Conservation (phyloP, 768 basidiomycete genomes). For the Fomitopsis serialis region DNA sequence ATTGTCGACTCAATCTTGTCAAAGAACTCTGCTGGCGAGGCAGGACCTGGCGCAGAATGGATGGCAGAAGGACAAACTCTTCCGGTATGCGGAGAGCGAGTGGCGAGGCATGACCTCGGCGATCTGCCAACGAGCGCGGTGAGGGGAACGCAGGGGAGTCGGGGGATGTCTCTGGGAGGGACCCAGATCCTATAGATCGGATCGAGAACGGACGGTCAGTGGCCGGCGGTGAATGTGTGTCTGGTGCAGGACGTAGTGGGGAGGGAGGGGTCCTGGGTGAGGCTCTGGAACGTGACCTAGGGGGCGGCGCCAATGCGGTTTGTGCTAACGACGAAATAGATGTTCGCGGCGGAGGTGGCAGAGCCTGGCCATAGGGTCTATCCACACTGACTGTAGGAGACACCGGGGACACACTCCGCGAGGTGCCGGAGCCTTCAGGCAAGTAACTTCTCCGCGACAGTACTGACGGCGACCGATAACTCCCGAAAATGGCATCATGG, state of each 20-base stretch:
- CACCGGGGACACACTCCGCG: conserved; percentile 17
- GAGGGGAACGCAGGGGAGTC: neutral
- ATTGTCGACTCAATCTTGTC: conserved; percentile 68
- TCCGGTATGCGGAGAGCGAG: conserved; percentile 36
- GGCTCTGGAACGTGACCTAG: conserved; percentile 12
- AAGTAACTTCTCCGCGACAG: conserved; percentile 14
- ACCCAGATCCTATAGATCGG: neutral
- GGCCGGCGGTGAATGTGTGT: neutral
- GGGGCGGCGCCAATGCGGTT: conserved; percentile 53
- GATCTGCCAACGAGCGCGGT: conserved; percentile 15
- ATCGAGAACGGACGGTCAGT: neutral
- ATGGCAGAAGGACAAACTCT: conserved; percentile 38
- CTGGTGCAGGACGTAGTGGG: neutral
- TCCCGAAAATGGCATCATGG: conserved; percentile 46
- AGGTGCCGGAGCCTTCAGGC: conserved; percentile 5
- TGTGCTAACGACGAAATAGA: conserved; percentile 47
- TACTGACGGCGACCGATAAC: conserved; percentile 18
- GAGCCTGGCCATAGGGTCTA: neutral
- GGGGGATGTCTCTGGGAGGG: neutral
- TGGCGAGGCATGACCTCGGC: conserved; percentile 14
- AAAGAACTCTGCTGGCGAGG: conserved; percentile 69
- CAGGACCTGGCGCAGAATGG: conserved; percentile 58
- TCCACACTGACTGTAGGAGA: conserved; percentile 11
- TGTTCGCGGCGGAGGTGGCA: conserved; percentile 9
- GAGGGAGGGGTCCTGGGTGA: neutral